Conservation (phyloP, 495 filamentous ascomycete species). For the Podospora sp. region DNA sequence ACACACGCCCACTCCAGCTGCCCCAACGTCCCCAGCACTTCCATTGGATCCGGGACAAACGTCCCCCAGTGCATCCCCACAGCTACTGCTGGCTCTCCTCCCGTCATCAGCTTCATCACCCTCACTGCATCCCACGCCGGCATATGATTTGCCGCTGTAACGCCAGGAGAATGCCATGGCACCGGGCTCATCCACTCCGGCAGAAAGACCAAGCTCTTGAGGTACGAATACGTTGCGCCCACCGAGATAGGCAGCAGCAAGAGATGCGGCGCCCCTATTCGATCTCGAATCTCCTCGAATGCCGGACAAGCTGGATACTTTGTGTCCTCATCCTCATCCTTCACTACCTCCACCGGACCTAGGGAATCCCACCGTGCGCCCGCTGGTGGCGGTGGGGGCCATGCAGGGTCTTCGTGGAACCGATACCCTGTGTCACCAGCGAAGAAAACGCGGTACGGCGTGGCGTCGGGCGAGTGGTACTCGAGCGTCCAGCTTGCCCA, state of each 20-base stretch:
- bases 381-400: conserved; percentile 30
- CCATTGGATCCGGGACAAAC: conserved; percentile 37
- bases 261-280: conserved; percentile 29
- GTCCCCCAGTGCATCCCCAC: conserved; percentile 42
- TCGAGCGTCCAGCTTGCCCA: conserved; percentile 60
- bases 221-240: conserved; percentile 34
- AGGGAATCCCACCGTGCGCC: not conserved
- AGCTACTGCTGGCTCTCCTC: conserved; percentile 22
- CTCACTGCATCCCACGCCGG: conserved; percentile 39
- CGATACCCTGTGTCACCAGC: conserved; percentile 40
- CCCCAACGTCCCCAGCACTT: conserved; percentile 47
- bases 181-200: conserved; percentile 34
- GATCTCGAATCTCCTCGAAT: conserved; percentile 29
- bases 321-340: conserved; percentile 11
- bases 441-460: conserved; percentile 31
- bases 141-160: conserved; percentile 36
- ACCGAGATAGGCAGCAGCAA: conserved; percentile 35
- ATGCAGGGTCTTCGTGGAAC: conserved; percentile 30
- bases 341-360: not conserved
- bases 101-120: conserved; percentile 33
- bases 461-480: not conserved
- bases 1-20: conserved; percentile 58
- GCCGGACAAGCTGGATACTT: conserved; percentile 33
- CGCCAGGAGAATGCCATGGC: conserved; percentile 28
- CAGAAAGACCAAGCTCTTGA: conserved; percentile 32